Base-by-base conservation (phyloP, 2,329 filamentous ascomycete genomes). In the Erysiphe pulchra region DNA sequence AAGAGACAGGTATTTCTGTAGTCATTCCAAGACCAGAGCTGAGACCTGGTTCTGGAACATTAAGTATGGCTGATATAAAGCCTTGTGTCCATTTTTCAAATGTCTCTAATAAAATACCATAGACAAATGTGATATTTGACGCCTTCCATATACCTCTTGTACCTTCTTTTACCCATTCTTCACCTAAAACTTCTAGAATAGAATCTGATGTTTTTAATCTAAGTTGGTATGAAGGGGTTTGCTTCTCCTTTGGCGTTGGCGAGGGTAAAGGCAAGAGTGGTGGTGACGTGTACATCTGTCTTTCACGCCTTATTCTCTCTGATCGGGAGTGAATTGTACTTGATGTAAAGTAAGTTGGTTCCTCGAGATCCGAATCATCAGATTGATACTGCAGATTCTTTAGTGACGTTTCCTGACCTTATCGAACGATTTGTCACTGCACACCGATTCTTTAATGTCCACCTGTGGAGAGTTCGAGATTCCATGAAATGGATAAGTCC, bases 101-200 rank as follows among this genome's bases (percentile, higher is more conserved):
- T 8, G 92, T 78, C 11, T 84, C 84, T 50, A 86, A 73, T 16
- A 95, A 68, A 42, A 94, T 73, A 0, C 77, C 81, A 62, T 95
- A 93, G 44, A 95, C 68, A 56, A 95, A 98, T 1, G 85, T 92
- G 13, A 81, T 75, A 58, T 95, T 95, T 34, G 85, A 83, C 9
- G 79, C 76, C 60, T 94, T 94, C 86, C 87, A 98, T 5, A 94
- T 77, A 4, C 90, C 90, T 69, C 85, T 86, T 0, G 78, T 78
- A 33, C 85, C 83, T 58, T 92, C 87, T 53, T 80, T 87, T 42
- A 78, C 71, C 82, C 90, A 95, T 17, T 95, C 64, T 58, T 92
- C 80, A 7, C 77, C 77, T 49, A 98, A 73, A 2, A 90, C 83
- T 52, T 93, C 84, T 54, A 86, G 71, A 47, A 95, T 68, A 0